Percentiles rank a stretch among this genome's conserved stretches.
phyloP scores from a whole-genome alignment of 208 protist species.

The Trichomonas tenax region DNA sequence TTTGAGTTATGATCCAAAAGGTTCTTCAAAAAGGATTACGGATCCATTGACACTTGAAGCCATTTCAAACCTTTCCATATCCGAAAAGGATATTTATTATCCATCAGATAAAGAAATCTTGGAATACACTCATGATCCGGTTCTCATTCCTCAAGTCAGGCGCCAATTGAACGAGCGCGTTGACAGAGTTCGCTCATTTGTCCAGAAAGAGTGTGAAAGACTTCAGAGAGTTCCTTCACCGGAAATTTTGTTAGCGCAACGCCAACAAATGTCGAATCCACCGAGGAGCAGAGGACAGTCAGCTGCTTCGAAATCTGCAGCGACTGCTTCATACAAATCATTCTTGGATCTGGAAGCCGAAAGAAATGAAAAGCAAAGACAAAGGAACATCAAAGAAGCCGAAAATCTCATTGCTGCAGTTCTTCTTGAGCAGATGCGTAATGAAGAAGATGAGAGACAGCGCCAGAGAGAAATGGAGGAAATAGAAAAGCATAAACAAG shows the following conservation, averaged over 20 bases:
- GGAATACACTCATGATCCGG: background rate
- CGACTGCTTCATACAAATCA: background rate
- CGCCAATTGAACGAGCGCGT: background rate
- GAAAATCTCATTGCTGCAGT: background rate
- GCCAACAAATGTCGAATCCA: no score
- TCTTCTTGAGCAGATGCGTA: background rate
- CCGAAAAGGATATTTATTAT: background rate
- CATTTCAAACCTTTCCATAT: background rate
- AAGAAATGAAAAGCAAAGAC: background rate
- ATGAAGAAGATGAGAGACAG: background rate
- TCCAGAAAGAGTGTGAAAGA: background rate
- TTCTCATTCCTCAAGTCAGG: background rate
- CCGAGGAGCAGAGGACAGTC: background rate
- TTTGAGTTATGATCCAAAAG: background rate
- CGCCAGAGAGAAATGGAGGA: background rate
- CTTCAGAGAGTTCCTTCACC: background rate
- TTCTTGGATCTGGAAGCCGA: background rate
- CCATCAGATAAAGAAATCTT: background rate
- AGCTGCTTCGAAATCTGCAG: no score
- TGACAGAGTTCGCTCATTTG: background rate
- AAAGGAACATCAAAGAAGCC: background rate
- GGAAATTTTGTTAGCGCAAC: background rate
- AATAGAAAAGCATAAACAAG: background rate
- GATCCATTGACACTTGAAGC: background rate
- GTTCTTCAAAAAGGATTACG: background rate